Base-by-base conservation (phyloP, 352 stramenopile species). In the Pythium monospermum region DNA sequence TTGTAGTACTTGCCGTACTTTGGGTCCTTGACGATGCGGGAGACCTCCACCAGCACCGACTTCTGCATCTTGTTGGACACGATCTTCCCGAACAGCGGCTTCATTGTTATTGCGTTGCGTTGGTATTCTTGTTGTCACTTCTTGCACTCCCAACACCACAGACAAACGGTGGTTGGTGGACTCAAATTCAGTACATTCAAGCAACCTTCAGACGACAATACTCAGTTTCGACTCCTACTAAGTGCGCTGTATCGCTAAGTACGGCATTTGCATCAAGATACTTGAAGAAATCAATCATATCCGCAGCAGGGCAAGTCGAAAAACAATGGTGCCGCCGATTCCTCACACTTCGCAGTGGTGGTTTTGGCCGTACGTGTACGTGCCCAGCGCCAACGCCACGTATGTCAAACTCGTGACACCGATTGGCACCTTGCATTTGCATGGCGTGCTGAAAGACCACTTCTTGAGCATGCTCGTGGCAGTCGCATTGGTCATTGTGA, bases 21-120 rank as follows among this genome's bases (percentile, higher is more conserved):
- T 43, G 85, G 87, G 68, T 97, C 83, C 66, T 97, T 96, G 18
- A 91, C 73, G 70, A 97, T 98, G 54, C 93, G 83, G 60, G 95
- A 83, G 41, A 98, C 91, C 53, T 94, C 86, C 19, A 98, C 93
- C 55, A 97, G 91, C 64, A 98, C 89, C 33, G 91, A 98, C 71
- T 98, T 98, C 63, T 97, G 81, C 93, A 98, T 98, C 69, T 97
- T 97, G 69, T 97, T 96, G 48, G 84, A 96, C 52, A 98, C 93
- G 47, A 98, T 94, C 62, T 90, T 97, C 43, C 93, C 93, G 43
- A 98, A 95, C 57, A 98, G 61, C 66, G 84, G 81, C 81, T 94
- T 94, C 83, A 94, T 91, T 42, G 38, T 61, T 37, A 23, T 6
- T 50, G n/a, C 22, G 4, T 50, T 26, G 12, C 23, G 2, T 43